A percentile compares a stretch with the other conserved stretches of the same genome.
Conservation (phyloP, 2,329 filamentous ascomycete species). For the Ophiostoma quercus region DNA sequence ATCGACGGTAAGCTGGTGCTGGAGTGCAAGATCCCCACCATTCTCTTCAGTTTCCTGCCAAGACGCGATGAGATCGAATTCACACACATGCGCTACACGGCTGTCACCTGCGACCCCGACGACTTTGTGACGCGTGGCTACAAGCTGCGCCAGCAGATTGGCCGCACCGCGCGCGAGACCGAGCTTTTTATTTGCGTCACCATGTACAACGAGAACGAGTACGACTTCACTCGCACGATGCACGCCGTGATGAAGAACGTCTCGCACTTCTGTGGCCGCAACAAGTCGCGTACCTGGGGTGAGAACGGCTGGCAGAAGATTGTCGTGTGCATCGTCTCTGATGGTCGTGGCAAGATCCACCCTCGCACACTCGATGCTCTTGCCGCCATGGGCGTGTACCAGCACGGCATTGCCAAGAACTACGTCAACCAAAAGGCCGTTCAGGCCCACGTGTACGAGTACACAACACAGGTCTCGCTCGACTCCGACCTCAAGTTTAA, state of each 20-base stretch:
- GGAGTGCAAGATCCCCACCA: constrained; percentile 98
- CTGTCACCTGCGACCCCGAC: constrained; percentile 86
- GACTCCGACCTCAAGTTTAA: constrained; percentile 97
- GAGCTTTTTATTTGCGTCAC: constrained; percentile 95
- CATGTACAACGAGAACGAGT: constrained; percentile 99
- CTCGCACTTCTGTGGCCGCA: constrained; percentile 87
- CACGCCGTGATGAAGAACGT: constrained; percentile 99
- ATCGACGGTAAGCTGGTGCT: constrained; percentile 97
- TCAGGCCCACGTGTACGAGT: constrained; percentile 96
- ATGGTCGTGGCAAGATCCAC: constrained; percentile 85
- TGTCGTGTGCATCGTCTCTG: constrained; percentile 92
- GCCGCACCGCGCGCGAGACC: constrained; percentile 86
- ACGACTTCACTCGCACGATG: constrained; percentile 95
- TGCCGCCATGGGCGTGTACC: constrained; percentile 95
- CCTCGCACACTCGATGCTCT: constrained; percentile 88
- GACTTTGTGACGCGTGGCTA: constrained; percentile 93
- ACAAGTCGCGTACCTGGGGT: constrained; percentile 91
- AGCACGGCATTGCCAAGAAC: constrained; percentile 98
- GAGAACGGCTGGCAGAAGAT: constrained; percentile 99
- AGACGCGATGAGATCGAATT: constrained; percentile 91
- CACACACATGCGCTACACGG: constrained; percentile 91
- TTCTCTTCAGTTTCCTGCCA: constrained; percentile 93
- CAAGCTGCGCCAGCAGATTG: constrained; percentile 79
- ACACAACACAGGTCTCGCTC: constrained; percentile 94
- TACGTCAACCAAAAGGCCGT: constrained; percentile 94